Percentiles rank a stretch among this genome's conserved stretches.
Evolutionary conservation across 2,329 filamentous ascomycete species (phyloP).

Genomic region (Neonectria coccinea): DNA sequence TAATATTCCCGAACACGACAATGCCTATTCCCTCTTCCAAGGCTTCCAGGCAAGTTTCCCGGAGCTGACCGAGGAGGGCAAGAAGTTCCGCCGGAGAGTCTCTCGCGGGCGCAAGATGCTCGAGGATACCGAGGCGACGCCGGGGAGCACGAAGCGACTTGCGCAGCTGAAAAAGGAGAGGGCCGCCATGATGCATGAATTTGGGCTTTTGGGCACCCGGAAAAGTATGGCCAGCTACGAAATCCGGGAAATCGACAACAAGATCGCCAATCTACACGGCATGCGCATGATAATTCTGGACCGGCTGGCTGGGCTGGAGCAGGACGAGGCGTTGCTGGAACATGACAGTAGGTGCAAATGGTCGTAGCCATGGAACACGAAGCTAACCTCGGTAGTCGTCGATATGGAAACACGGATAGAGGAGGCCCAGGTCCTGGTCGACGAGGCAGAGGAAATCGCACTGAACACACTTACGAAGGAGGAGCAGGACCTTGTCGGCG

Average conservation of each 20-base stretch:
- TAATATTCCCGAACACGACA: slow-evolving; percentile 89
- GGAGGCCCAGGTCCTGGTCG: slow-evolving; percentile 68
- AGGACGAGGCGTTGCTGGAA: slow-evolving; percentile 90
- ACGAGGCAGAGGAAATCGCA: slow-evolving; percentile 69
- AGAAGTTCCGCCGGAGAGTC: slow-evolving; percentile 76
- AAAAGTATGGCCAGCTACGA: slow-evolving; percentile 99
- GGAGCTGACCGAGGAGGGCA: slow-evolving; percentile 74
- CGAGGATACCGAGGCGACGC: slow-evolving; percentile 67
- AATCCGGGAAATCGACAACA: slow-evolving; percentile 96
- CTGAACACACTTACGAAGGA: slow-evolving; percentile 64
- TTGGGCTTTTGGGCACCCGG: slow-evolving; percentile 90
- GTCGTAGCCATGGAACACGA: slow-evolving; percentile 2
- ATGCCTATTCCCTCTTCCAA: slow-evolving; percentile 92
- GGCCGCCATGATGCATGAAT: slow-evolving; percentile 80
- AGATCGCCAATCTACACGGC: slow-evolving; percentile 90
- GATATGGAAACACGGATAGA: slow-evolving; percentile 73
- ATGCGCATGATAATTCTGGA: slow-evolving; percentile 95
- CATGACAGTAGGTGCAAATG: slow-evolving; percentile 76
- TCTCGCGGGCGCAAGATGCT: slow-evolving; percentile 83
- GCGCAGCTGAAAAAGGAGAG: slow-evolving; percentile 83
- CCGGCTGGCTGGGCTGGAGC: slow-evolving; percentile 84
- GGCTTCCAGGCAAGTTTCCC: slow-evolving; percentile 94
- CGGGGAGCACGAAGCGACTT: slow-evolving; percentile 74
- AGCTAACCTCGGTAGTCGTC: slow-evolving; percentile 64
- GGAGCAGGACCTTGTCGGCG: slow-evolving; percentile 65